Evolutionary conservation across 768 basidiomycete genomes (phyloP).

Genomic region (Rhodosporidiobolus sp.): DNA sequence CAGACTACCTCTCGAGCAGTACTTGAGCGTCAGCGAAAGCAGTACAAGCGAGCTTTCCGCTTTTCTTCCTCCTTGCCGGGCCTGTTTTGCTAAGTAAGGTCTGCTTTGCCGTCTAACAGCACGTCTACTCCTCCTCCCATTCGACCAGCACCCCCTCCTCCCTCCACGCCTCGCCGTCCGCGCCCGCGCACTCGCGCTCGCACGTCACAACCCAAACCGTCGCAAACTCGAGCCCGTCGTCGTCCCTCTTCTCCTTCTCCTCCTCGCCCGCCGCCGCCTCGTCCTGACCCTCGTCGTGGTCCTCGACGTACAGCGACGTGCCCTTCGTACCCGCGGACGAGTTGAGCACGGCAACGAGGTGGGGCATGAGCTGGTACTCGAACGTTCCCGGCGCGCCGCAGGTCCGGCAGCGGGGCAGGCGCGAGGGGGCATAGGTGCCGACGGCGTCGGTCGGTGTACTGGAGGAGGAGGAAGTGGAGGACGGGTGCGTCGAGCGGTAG

Average conservation of each 20-base stretch:
- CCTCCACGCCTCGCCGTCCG: constrained; percentile 58
- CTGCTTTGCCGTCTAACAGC: no score
- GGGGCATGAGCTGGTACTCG: constrained; percentile 93
- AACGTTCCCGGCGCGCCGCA: constrained; percentile 72
- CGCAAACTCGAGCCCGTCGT: constrained; percentile 88
- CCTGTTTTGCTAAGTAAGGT: no score
- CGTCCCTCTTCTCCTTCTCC: constrained; percentile 51
- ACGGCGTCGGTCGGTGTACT: constrained; percentile 52
- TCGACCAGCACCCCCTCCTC: constrained; percentile 75
- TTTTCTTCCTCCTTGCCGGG: no score
- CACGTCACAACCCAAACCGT: constrained; percentile 87
- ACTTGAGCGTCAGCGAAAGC: no score
- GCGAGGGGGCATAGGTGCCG: constrained; percentile 56
- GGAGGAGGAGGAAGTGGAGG: constrained; percentile 57
- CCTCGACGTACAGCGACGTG: constrained; percentile 39
- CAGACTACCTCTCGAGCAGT: no score
- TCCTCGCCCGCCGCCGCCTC: no score
- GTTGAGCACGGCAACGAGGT: constrained; percentile 73
- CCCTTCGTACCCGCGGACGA: constrained; percentile 53
- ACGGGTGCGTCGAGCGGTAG: constrained; percentile 63
- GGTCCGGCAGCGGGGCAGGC: constrained; percentile 63
- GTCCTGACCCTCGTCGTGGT: constrained; percentile 55
- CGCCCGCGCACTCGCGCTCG: constrained; percentile 67
- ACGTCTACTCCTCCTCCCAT: constrained; percentile 58
- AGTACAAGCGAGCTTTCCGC: no score